Percentiles rank a stretch among this genome's conserved stretches.
Conservation (phyloP, 768 basidiomycete species). For the Hemileccinum rubropunctum region DNA sequence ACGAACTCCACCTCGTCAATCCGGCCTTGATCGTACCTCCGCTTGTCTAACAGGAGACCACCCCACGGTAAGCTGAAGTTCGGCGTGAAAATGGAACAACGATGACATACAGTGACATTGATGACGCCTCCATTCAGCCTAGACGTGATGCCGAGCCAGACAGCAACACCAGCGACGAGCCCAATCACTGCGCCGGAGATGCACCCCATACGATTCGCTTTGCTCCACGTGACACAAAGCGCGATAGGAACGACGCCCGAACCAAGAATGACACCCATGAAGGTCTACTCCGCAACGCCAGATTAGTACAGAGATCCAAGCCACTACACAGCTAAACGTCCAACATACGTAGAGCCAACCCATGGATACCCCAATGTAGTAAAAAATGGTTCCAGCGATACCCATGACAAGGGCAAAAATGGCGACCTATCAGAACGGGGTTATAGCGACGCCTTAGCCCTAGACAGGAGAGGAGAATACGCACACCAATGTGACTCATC, state of each 20-base stretch:
- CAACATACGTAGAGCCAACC: conserved; percentile 84
- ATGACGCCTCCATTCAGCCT: conserved; percentile 67
- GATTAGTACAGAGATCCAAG: neutral
- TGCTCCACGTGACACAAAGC: conserved; percentile 78
- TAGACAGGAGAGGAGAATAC: conserved; percentile 8
- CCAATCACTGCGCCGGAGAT: conserved; percentile 71
- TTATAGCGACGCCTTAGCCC: neutral
- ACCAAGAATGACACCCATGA: conserved; percentile 86
- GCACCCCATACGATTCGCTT: conserved; percentile 84
- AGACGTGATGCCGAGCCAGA: conserved; percentile 84
- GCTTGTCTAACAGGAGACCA: conserved; percentile 36
- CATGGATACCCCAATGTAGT: conserved; percentile 88
- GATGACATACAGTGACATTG: conserved; percentile 55
- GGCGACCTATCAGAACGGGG: conserved; percentile 44
- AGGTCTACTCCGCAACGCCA: conserved; percentile 47
- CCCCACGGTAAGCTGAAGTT: neutral
- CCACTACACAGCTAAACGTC: neutral
- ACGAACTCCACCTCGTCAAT: neutral
- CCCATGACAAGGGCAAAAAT: conserved; percentile 77
- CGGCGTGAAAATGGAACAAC: conserved; percentile 1
- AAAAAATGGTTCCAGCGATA: conserved; percentile 82
- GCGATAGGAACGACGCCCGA: conserved; percentile 88
- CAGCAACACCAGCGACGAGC: conserved; percentile 64
- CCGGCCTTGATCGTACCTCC: conserved; percentile 44
- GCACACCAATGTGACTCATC: conserved; percentile 65